phyloP scores from a whole-genome alignment of 2,329 filamentous ascomycete genomes.

The Curvularia hawaiiensis region DNA sequence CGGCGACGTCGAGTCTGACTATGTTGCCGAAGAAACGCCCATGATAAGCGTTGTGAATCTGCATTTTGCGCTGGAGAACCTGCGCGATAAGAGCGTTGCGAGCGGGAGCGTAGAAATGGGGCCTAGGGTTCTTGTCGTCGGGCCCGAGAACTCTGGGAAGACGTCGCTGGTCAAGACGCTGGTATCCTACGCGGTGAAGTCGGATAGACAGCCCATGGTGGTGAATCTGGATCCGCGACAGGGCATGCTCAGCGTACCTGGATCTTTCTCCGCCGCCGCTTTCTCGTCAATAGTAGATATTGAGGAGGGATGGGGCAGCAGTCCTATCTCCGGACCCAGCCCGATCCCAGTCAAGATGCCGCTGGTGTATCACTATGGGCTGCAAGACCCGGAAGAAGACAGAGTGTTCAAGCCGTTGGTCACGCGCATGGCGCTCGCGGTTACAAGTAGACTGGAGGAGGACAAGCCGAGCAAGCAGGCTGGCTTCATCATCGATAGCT shows the following conservation, averaged over 20 bases:
- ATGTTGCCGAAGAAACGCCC: constrained; percentile 77
- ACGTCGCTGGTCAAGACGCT: constrained; percentile 79
- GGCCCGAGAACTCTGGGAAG: constrained; percentile 80
- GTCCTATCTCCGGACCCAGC: constrained; percentile 88
- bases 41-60: constrained; percentile 82
- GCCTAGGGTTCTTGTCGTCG: constrained; percentile 84
- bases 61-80: constrained; percentile 81
- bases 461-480: constrained; percentile 72
- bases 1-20: constrained; percentile 70
- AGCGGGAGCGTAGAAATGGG: constrained; percentile 56
- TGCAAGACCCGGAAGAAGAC: constrained; percentile 70
- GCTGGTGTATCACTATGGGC: constrained; percentile 86
- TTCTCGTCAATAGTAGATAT: constrained; percentile 88
- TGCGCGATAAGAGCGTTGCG: constrained; percentile 65
- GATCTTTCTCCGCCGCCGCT: constrained; percentile 83
- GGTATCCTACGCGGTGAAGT: constrained; percentile 77
- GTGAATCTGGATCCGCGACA: constrained; percentile 86
- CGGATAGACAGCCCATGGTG: constrained; percentile 75
- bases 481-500: constrained; percentile 86
- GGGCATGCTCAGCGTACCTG: constrained; percentile 61
- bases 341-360: constrained; percentile 89
- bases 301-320: constrained; percentile 86
- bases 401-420: constrained; percentile 75
- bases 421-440: constrained; percentile 77
- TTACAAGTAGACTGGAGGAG: constrained; percentile 76